Evolutionary conservation across 2,329 filamentous ascomycete genomes (phyloP), one percentile per base, ranked within the genome.

Genomic region (Phaeosphaeria sp.): DNA sequence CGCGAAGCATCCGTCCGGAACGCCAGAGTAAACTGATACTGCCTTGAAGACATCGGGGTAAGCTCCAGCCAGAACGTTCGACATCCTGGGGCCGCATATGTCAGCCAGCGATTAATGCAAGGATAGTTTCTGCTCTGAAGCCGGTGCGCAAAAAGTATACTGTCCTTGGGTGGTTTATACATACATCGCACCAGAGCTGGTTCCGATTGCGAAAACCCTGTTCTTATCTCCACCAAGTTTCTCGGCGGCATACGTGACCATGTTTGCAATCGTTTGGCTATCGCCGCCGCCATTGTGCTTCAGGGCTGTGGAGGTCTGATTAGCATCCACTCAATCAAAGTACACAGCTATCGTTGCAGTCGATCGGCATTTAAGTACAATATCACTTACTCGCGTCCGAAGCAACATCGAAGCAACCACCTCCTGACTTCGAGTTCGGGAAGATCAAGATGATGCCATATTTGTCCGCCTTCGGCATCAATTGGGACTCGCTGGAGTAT

Each of bases 231-330:
- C 66, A 23, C 58, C 58, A 36, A 61, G 61, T 39, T 64, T 69
- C 23, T 54, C 42, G 13, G 67, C 44, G 10, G 65, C 60, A 39
- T 66, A 66, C 50, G 59, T 64, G 18, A 65, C 66, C 66, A 69
- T 69, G 55, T 62, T 64, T 15, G 59, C 66, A 42, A 69, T 58
- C 3, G 56, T 61, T 33, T 66, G 63, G 33, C 53, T 59, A 56
- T 69, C 65, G 30, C 66, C 66, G 22, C 66, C 66, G 6, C 66
- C 66, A 42, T 67, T 44, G 46, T 67, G 66, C 43, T 48, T 67
- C 2, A 69, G 13, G 64, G 66, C 51, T 64, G 30, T 33, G 11
- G 18, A 20, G 18, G 1, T 11, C 17, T 13, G 6, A 36, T 42
- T 6, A 6, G 13, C 25, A 13, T 20, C 21, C 6, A 36, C 4